phyloP scores from a whole-genome alignment of 345 rosid species.

The Zanthoxylum bungeanum region DNA sequence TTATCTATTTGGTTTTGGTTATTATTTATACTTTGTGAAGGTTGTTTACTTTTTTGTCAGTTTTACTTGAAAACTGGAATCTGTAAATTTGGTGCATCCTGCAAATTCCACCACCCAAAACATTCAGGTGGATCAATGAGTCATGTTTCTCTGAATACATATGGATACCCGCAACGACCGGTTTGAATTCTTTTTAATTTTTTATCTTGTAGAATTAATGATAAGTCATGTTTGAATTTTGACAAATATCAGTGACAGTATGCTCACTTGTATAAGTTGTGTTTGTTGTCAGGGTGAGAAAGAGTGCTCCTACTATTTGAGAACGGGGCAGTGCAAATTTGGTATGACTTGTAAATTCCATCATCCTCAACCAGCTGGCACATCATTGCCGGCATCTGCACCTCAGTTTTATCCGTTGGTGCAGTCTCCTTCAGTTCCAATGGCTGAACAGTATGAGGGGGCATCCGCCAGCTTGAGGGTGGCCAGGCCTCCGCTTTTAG shows the following conservation, averaged over 20 bases:
- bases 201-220: neutral
- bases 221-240: neutral
- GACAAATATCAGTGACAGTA: slow-evolving; percentile 1
- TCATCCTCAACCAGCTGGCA: slow-evolving; percentile 80
- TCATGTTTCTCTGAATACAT: slow-evolving; percentile 58
- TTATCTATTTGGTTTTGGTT: neutral
- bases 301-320: slow-evolving; percentile 90
- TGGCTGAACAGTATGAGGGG: slow-evolving; percentile 67
- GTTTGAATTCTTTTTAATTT: slow-evolving; percentile 34
- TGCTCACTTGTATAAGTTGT: slow-evolving; percentile 24
- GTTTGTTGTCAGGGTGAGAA: slow-evolving; percentile 64
- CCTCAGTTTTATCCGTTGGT: slow-evolving; percentile 71
- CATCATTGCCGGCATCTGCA: slow-evolving; percentile 56
- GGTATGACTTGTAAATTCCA: slow-evolving; percentile 89
- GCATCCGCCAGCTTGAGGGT: slow-evolving; percentile 57
- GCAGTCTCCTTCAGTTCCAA: slow-evolving; percentile 66
- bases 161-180: slow-evolving; percentile 82
- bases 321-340: slow-evolving; percentile 96
- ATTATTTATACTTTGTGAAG: neutral
- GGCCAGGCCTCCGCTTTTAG: slow-evolving; percentile 67
- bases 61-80: slow-evolving; percentile 81
- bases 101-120: slow-evolving; percentile 97
- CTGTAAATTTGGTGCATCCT: slow-evolving; percentile 94
- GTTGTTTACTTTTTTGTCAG: slow-evolving; percentile 29
- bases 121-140: slow-evolving; percentile 60